Conservation (phyloP, 2,329 filamentous ascomycete genomes). For the Sporothrix inflata region DNA sequence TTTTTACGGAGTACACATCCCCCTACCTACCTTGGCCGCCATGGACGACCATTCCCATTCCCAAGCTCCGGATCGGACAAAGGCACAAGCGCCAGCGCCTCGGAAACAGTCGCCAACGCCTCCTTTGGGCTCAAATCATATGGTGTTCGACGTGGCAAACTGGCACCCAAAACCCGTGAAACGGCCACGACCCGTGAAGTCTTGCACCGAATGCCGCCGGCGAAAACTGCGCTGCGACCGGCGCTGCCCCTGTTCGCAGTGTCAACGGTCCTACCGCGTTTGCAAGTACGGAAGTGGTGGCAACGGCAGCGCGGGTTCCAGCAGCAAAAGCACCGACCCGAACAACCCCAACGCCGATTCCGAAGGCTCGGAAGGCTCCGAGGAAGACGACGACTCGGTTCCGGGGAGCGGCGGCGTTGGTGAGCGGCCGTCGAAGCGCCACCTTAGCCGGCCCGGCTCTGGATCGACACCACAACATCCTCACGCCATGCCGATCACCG, state of each 20-base stretch:
- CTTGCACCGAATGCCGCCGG: constrained; percentile 60
- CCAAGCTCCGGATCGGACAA: constrained; percentile 1
- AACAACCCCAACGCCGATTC: constrained; percentile 53
- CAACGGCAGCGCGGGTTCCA: constrained; percentile 43
- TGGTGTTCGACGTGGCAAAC: constrained; percentile 34
- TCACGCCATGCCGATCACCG: constrained; percentile 30
- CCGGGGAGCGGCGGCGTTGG: constrained; percentile 16
- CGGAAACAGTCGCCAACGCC: constrained; percentile 22
- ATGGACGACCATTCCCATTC: not conserved
- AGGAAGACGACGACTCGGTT: constrained; percentile 33
- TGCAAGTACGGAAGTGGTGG: constrained; percentile 57
- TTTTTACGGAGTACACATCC: not conserved
- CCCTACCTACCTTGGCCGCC: not conserved
- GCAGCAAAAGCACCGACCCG: constrained; percentile 44
- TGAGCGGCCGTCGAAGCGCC: constrained; percentile 46
- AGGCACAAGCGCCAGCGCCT: not conserved
- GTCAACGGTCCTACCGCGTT: constrained; percentile 56
- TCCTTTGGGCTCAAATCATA: constrained; percentile 22
- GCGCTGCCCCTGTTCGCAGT: constrained; percentile 60
- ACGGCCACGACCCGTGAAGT: constrained; percentile 58
- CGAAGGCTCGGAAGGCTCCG: constrained; percentile 36
- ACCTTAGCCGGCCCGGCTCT: constrained; percentile 33
- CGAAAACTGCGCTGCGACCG: constrained; percentile 62
- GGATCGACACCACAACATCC: constrained; percentile 33
- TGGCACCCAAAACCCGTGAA: constrained; percentile 48